Evolutionary conservation across 768 basidiomycete species (phyloP).

Genomic region (Leccinum olivaceopallidum): DNA sequence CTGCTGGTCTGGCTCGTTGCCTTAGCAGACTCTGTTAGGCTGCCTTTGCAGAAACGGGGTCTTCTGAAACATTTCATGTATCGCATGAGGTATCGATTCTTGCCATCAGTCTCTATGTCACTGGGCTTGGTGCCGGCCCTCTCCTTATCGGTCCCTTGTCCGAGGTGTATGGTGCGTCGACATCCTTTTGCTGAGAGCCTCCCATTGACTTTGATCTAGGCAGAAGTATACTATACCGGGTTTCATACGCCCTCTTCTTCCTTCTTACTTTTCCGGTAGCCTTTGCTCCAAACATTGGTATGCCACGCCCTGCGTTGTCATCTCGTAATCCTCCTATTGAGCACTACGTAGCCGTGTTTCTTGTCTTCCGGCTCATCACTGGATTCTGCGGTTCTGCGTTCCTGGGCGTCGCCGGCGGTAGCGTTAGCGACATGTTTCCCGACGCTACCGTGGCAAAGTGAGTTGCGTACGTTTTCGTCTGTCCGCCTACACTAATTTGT

Average conservation of each 20-base stretch:
- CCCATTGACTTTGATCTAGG: conserved; percentile 34
- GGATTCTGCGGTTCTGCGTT: conserved; percentile 60
- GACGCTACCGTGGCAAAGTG: conserved; percentile 61
- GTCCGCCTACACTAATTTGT: conserved; percentile 10
- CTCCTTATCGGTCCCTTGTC: conserved; percentile 43
- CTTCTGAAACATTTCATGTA: conserved; percentile 53
- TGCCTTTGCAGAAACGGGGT: conserved; percentile 60
- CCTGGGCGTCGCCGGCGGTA: conserved; percentile 62
- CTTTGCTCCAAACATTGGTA: conserved; percentile 67
- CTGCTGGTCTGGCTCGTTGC: neutral
- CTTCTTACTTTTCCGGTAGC: conserved; percentile 70
- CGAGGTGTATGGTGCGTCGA: conserved; percentile 34
- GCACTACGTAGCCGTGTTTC: conserved; percentile 46
- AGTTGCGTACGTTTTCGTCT: conserved; percentile 21
- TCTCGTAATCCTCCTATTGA: neutral
- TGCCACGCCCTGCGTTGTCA: neutral
- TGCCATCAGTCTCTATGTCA: conserved; percentile 46
- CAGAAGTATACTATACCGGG: conserved; percentile 59
- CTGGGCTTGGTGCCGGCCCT: conserved; percentile 37
- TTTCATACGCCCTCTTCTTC: conserved; percentile 62
- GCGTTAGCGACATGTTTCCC: conserved; percentile 55
- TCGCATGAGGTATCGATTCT: conserved; percentile 53
- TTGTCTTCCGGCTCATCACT: conserved; percentile 60
- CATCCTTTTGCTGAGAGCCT: neutral
- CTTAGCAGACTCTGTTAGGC: conserved; percentile 39